A percentile compares a stretch with the other conserved stretches of the same genome.
These are phyloP conservation scores for Exophiala viscosa DNA, from an alignment of 2,329 filamentous ascomycete species.

Conservation along the genomic window DNA sequence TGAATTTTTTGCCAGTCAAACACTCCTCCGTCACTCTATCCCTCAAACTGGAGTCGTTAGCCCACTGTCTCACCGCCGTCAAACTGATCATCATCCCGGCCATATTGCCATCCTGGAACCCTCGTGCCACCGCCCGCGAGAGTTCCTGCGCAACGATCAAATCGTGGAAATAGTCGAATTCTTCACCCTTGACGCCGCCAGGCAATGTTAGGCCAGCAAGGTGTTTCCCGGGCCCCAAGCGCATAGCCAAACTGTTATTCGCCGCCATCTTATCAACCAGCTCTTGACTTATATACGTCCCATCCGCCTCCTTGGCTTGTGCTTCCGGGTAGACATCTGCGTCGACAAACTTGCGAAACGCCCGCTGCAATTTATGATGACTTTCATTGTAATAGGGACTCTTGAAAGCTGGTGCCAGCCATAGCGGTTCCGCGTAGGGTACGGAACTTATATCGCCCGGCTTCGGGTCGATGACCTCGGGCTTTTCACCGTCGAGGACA, in stretches of 20 bases:
- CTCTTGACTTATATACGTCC: conserved; percentile 60
- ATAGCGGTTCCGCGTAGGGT: conserved; percentile 80
- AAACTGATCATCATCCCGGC: conserved; percentile 59
- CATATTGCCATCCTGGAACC: conserved; percentile 80
- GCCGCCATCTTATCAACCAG: conserved; percentile 63
- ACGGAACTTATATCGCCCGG: conserved; percentile 71
- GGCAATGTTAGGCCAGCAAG: conserved; percentile 63
- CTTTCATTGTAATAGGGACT: conserved; percentile 66
- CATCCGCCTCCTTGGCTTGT: conserved; percentile 67
- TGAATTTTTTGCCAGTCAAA: conserved; percentile 62
- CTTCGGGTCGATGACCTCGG: conserved; percentile 66
- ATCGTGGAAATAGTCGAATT: conserved; percentile 71
- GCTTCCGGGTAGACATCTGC: conserved; percentile 60
- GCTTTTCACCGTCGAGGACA: conserved; percentile 68
- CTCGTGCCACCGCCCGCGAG: conserved; percentile 64
- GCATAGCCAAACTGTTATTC: conserved; percentile 65
- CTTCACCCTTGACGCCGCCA: conserved; percentile 65
- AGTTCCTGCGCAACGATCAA: conserved; percentile 71
- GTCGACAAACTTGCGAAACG: conserved; percentile 62
- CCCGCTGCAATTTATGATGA: conserved; percentile 64
- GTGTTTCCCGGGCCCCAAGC: conserved; percentile 63
- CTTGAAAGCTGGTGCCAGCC: conserved; percentile 73
- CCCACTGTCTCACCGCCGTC: conserved; percentile 69
- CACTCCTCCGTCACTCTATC: conserved; percentile 65
- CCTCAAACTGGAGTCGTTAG: conserved; percentile 59